Evolutionary conservation across 2,329 filamentous ascomycete genomes (phyloP).

Genomic region (Sporothrix schenckii): DNA sequence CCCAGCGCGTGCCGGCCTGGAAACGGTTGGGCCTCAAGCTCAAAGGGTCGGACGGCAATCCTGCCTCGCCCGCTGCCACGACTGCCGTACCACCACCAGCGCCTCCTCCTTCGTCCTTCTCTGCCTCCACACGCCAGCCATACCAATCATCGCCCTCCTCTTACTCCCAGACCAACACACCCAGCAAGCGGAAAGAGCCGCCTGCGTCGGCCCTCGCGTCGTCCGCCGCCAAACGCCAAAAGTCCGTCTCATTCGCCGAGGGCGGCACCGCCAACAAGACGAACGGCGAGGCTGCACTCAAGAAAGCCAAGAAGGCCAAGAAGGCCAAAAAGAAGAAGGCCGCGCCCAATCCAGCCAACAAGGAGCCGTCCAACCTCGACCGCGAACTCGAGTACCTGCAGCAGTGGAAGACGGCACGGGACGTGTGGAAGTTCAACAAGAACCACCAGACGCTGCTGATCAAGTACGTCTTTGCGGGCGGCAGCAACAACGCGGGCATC

Average conservation of each 20-base stretch:
- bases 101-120: conserved; percentile 13
- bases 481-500: conserved; percentile 54
- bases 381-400: conserved; percentile 75
- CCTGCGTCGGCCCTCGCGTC: conserved; percentile 32
- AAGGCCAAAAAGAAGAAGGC: conserved; percentile 43
- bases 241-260: conserved; percentile 56
- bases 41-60: conserved; percentile 50
- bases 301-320: conserved; percentile 30
- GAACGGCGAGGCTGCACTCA: conserved; percentile 5
- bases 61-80: conserved; percentile 40
- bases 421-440: conserved; percentile 94
- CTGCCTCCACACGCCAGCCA: conserved; percentile 18
- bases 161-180: conserved; percentile 37
- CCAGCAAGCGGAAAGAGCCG: conserved; percentile 36
- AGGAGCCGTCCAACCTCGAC: conserved; percentile 52
- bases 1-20: conserved; percentile 59
- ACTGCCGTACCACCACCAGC: conserved; percentile 25
- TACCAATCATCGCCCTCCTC: conserved; percentile 54
- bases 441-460: conserved; percentile 83
- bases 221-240: conserved; percentile 43
- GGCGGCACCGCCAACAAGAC: conserved; percentile 42
- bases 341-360: conserved; percentile 40
- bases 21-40: conserved; percentile 67
- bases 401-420: conserved; percentile 70
- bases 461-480: conserved; percentile 76